These are phyloP conservation scores for Fusarium metavorans DNA, from an alignment of 2,329 filamentous ascomycete species.

Conservation along the genomic window DNA sequence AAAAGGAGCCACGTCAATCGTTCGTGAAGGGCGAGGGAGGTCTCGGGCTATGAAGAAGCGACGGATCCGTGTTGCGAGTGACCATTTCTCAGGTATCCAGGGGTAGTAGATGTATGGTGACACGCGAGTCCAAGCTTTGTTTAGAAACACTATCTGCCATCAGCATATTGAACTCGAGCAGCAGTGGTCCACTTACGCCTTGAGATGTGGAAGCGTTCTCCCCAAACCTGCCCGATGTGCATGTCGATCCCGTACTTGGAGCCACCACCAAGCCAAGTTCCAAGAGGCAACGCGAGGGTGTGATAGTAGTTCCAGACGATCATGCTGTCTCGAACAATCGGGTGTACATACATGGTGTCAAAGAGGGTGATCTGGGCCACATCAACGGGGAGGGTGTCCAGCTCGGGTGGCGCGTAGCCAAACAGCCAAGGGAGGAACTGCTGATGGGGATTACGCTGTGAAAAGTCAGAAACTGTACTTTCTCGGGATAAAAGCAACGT, in stretches of 20 bases:
- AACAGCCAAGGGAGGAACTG: slow-evolving; percentile 28
- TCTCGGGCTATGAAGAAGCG: slow-evolving; percentile 48
- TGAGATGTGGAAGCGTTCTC: slow-evolving; percentile 42
- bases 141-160: slow-evolving; percentile 45
- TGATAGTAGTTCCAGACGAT: slow-evolving; percentile 30
- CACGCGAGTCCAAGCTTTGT: slow-evolving; percentile 50
- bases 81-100: slow-evolving; percentile 45
- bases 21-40: slow-evolving; percentile 37
- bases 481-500: neutral
- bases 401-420: slow-evolving; percentile 5
- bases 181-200: slow-evolving; percentile 28
- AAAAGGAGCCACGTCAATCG: slow-evolving; percentile 53
- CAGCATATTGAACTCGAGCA: neutral
- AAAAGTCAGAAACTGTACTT: neutral
- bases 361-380: slow-evolving; percentile 21
- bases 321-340: slow-evolving; percentile 21
- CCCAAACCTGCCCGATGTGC: slow-evolving; percentile 40
- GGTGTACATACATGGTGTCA: slow-evolving; percentile 28
- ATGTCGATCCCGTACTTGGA: slow-evolving; percentile 15
- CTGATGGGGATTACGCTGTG: slow-evolving; percentile 13
- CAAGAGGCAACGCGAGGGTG: slow-evolving; percentile 4
- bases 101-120: slow-evolving; percentile 50
- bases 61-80: slow-evolving; percentile 45
- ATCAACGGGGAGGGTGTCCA: slow-evolving; percentile 13
- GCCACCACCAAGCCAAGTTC: slow-evolving; percentile 10